phyloP scores from a whole-genome alignment of 1,139 yeast species.

The Geotrichum carabidarum region DNA sequence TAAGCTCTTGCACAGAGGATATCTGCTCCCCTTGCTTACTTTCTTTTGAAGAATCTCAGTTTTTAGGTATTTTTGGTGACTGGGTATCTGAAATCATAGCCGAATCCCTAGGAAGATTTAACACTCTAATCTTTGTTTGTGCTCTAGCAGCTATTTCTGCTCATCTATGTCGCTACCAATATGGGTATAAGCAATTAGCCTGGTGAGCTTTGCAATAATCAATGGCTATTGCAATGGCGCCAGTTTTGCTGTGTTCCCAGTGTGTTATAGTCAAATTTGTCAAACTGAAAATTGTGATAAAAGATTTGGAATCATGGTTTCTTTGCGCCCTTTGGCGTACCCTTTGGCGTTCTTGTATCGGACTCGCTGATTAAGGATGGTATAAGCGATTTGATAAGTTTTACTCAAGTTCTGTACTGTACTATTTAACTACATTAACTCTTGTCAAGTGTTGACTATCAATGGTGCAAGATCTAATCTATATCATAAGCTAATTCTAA shows the following conservation, averaged over 20 bases:
- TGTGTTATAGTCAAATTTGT: slow-evolving; percentile 48
- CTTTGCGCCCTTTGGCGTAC: slow-evolving; percentile 43
- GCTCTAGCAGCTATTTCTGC: slow-evolving; percentile 39
- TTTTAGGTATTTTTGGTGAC: slow-evolving; percentile 55
- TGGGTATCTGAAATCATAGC: slow-evolving; percentile 51
- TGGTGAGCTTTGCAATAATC: slow-evolving; percentile 46
- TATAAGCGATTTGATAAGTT: slow-evolving; percentile 37
- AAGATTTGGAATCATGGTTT: slow-evolving; percentile 48
- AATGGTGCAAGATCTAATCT: slow-evolving; percentile 21
- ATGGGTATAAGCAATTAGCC: slow-evolving; percentile 37
- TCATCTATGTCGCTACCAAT: slow-evolving; percentile 53
- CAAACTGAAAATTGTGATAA: slow-evolving; percentile 48
- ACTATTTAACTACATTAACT: slow-evolving; percentile 30
- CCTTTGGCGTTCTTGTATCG: slow-evolving; percentile 49
- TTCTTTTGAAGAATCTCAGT: slow-evolving; percentile 48
- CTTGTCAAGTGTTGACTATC: slow-evolving; percentile 41
- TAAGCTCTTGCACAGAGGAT: slow-evolving; percentile 53
- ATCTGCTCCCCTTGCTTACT: slow-evolving; percentile 47
- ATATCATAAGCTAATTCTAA: too few species aligned
- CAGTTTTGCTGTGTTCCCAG: slow-evolving; percentile 47
- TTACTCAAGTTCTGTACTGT: slow-evolving; percentile 38
- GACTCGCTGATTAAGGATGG: slow-evolving; percentile 45
- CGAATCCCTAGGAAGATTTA: slow-evolving; percentile 56
- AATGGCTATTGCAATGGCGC: slow-evolving; percentile 53
- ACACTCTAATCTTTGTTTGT: slow-evolving; percentile 46